Percentiles rank a stretch among this genome's conserved stretches.
phyloP scores from a whole-genome alignment of 768 basidiomycete species.

The Nevesoporus exiguus region DNA sequence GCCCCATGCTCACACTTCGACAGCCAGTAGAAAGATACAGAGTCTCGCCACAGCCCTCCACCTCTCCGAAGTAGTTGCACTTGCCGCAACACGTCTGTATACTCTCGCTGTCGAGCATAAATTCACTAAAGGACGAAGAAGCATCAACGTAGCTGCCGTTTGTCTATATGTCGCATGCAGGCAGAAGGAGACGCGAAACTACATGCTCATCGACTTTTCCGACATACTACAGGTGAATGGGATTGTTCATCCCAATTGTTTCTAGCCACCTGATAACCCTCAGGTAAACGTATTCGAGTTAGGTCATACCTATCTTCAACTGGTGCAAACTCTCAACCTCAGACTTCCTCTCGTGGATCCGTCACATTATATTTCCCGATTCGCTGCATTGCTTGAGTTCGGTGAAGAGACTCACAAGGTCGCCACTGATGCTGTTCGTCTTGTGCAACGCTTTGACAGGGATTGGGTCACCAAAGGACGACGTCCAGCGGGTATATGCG shows the following conservation, averaged over 20 bases:
- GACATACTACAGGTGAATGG: conserved; percentile 77
- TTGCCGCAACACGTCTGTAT: conserved; percentile 83
- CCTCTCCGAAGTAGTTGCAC: conserved; percentile 74
- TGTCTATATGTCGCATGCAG: conserved; percentile 94
- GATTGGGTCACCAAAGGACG: conserved; percentile 98
- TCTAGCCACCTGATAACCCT: background rate
- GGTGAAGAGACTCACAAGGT: conserved; percentile 92
- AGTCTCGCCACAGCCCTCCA: conserved; percentile 75
- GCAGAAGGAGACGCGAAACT: conserved; percentile 84
- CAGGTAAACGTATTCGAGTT: conserved; percentile 98
- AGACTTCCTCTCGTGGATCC: conserved; percentile 90
- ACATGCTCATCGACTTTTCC: conserved; percentile 99
- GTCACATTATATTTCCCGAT: conserved; percentile 94
- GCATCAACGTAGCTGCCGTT: conserved; percentile 90
- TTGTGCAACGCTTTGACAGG: conserved; percentile 89
- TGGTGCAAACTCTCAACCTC: conserved; percentile 83
- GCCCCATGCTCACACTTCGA: background rate
- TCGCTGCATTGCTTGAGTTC: conserved; percentile 92
- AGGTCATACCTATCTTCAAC: conserved; percentile 92
- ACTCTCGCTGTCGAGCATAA: conserved; percentile 92
- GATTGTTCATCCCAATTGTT: background rate
- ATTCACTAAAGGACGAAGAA: conserved; percentile 91
- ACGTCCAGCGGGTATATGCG: conserved; percentile 95
- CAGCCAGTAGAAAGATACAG: conserved; percentile 81
- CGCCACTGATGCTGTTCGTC: conserved; percentile 88